A percentile compares a stretch with the other conserved stretches of the same genome.
phyloP scores from a whole-genome alignment of 2,329 filamentous ascomycete genomes.

The Cladorrhinum sp. region DNA sequence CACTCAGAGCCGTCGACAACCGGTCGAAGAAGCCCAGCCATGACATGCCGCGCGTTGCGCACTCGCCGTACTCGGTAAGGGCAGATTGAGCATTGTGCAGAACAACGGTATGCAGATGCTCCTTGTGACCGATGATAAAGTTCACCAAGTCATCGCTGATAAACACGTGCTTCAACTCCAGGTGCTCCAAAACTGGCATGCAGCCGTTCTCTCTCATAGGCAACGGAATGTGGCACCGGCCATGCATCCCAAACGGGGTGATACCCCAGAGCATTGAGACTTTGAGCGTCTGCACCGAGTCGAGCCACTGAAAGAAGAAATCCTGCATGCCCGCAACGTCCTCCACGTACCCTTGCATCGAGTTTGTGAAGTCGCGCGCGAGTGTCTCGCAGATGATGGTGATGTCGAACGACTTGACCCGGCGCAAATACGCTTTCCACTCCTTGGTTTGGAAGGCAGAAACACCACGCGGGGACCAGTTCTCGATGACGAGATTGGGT shows the following conservation, averaged over 20 bases:
- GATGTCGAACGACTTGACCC: neutral
- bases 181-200: neutral
- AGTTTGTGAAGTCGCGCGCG: neutral
- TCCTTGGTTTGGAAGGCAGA: neutral
- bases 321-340: neutral
- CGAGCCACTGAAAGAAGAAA: neutral
- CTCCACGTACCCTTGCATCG: neutral
- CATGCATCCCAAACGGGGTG: neutral
- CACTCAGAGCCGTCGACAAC: neutral
- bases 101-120: neutral
- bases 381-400: neutral
- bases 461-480: neutral
- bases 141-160: neutral
- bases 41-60: neutral
- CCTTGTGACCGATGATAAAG: neutral
- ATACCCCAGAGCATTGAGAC: neutral
- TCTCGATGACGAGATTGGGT: neutral
- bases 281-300: neutral
- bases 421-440: neutral
- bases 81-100: constrained; percentile 1
- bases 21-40: neutral
- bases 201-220: neutral
- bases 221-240: neutral
- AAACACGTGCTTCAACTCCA: neutral
- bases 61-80: neutral